A percentile compares a stretch with the other conserved stretches of the same genome.
These are phyloP conservation scores for Rheum nobile DNA, from an alignment of 148 eudicot genomes.

Conservation along the genomic window DNA sequence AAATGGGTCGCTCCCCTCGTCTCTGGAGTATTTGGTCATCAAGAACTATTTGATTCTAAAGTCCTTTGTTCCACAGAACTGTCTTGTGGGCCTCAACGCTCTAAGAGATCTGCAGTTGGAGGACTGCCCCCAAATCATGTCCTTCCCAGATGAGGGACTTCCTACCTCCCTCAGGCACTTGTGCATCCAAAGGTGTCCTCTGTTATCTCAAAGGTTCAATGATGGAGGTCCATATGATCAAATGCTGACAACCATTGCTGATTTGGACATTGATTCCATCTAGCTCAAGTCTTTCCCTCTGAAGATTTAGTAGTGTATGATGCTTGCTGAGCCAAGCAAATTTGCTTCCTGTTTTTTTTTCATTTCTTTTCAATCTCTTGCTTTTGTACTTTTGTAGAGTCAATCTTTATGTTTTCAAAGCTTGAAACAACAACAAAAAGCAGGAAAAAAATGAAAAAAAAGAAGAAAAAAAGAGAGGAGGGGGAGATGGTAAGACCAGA, in stretches of 20 bases:
- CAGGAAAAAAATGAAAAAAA: background rate
- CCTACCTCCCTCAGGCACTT: background rate
- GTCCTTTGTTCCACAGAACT: background rate
- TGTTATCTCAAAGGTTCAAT: background rate
- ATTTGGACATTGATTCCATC: background rate
- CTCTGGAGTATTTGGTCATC: background rate
- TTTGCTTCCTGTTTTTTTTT: background rate
- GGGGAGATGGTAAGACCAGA: background rate
- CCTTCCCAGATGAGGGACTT: background rate
- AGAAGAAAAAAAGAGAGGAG: background rate
- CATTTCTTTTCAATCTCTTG: background rate
- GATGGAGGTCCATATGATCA: background rate
- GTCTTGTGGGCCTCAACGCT: background rate
- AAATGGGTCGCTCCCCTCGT: constrained; percentile 12
- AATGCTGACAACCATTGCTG: background rate
- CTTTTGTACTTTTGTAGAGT: background rate
- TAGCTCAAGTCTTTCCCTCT: background rate
- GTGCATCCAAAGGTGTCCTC: background rate
- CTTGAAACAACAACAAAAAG: background rate
- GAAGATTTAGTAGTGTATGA: background rate
- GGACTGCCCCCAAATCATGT: background rate
- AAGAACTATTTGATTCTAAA: background rate
- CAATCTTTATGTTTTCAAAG: background rate
- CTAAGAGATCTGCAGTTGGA: background rate
- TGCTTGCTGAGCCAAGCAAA: background rate